Percentiles rank a stretch among this genome's conserved stretches.
These are phyloP conservation scores for Graphiopsis chlorocephala DNA, from an alignment of 2,329 filamentous ascomycete species.

Conservation along the genomic window DNA sequence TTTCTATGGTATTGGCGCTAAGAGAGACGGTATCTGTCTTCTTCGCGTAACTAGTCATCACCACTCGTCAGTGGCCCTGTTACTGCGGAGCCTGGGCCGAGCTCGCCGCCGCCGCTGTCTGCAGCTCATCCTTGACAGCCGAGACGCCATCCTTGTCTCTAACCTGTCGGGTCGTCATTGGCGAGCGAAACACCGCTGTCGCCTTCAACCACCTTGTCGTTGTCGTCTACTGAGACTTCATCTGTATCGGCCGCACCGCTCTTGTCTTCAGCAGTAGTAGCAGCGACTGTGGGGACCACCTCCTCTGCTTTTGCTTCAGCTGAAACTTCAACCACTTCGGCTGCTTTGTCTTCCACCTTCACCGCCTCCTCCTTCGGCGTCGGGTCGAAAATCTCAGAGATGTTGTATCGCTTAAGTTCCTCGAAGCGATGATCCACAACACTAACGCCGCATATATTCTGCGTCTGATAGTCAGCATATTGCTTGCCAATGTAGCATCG, in stretches of 20 bases:
- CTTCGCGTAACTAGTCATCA: constrained; percentile 1
- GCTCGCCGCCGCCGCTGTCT: background rate
- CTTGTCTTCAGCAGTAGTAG: background rate
- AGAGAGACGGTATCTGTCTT: background rate
- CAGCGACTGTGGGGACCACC: background rate
- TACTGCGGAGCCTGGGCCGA: background rate
- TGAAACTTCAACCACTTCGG: background rate
- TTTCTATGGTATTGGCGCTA: background rate
- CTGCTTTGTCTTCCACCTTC: background rate
- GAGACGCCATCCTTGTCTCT: background rate
- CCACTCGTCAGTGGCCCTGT: background rate
- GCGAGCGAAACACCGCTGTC: background rate
- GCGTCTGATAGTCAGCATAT: constrained; percentile 10
- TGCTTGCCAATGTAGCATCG: background rate
- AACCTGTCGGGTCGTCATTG: background rate
- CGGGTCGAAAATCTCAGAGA: constrained; percentile 68
- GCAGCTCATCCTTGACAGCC: background rate
- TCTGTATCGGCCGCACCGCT: background rate
- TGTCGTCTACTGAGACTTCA: background rate
- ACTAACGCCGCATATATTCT: constrained; percentile 76
- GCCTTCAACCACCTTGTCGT: background rate
- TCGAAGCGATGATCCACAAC: constrained; percentile 75
- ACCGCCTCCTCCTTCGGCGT: constrained; percentile 35
- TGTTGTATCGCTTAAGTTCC: constrained; percentile 70
- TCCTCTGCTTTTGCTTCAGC: background rate